These are phyloP conservation scores for Fusarium sp. DNA, from an alignment of 2,329 filamentous ascomycete genomes.

Conservation along the genomic window DNA sequence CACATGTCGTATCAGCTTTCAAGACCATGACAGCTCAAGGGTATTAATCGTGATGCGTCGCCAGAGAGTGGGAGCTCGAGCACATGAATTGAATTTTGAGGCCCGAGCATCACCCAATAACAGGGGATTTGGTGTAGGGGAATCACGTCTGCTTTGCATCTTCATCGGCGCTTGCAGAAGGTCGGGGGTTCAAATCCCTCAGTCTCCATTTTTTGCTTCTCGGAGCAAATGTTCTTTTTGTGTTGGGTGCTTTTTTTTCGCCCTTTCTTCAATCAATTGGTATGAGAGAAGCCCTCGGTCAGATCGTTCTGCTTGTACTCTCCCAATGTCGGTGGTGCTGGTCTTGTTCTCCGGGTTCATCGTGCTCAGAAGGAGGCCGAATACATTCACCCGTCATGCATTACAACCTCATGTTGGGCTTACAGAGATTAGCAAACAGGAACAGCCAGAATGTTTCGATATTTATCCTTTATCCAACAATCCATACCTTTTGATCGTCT, in stretches of 20 bases:
- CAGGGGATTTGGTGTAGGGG: slow-evolving; percentile 47
- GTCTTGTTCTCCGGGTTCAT: neutral
- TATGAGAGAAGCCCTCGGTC: neutral
- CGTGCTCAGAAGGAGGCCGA: neutral
- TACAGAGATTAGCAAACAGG: neutral
- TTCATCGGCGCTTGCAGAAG: slow-evolving; percentile 36
- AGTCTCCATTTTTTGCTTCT: slow-evolving; percentile 39
- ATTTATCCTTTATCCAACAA: neutral
- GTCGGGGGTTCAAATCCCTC: slow-evolving; percentile 47
- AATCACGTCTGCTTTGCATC: slow-evolving; percentile 46
- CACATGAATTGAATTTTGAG: neutral
- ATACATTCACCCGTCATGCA: neutral
- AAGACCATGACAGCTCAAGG: neutral
- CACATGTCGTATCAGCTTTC: neutral
- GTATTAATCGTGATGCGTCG: neutral
- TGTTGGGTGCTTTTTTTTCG: neutral
- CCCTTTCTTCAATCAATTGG: neutral
- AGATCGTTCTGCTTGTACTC: neutral
- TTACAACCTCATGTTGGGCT: neutral
- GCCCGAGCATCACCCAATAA: neutral
- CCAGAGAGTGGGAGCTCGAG: neutral
- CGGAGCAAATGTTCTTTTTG: neutral
- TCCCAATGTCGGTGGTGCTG: neutral
- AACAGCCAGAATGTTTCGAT: neutral
- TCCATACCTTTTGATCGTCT: neutral